Evolutionary conservation across 257 asterid genomes (phyloP), one percentile per base, ranked within the genome.

Genomic region (Craterostigma plantagineum): DNA sequence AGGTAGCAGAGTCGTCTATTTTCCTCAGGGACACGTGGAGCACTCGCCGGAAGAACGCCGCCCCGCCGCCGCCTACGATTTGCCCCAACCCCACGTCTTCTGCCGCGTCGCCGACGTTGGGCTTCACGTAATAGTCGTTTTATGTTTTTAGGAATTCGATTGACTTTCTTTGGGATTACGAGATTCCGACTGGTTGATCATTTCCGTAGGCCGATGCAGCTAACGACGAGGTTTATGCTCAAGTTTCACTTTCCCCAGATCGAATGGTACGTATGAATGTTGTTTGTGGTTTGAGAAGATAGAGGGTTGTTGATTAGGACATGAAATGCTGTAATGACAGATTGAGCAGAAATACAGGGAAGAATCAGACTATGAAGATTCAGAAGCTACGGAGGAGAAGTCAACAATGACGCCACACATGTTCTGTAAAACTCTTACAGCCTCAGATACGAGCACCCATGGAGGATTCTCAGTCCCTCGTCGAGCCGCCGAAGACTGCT

Each of bases 381-480:
- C 33, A 47, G 91, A 72, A 58, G 66, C 71, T 7, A 37, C 54
- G 9, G 76, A 63, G 44, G 77, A 68, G 68, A n/a, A n/a, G n/a
- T n/a, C n/a, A n/a, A 53, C 80, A 38, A 60, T 54, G 57, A 70
- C 96, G 18, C 85, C 93, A 1, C 96, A 79, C 56, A 84, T 84
- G 96, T 85, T 85, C 51, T 81, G 94, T 52, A 81, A 86, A 55
- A 77, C 92, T 13, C 92, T 81, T 49, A 81, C 92, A 0, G 97
- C 94, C 16, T 86, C 97, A 3, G 97, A 87, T 63, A 87, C 97
- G 4, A 87, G 97, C 71, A 87, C 95, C 8, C 97, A 87, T 59
- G 97, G 97, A 34, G 97, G 97, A 58, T 87, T 87, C 54, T 87
- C 97, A 3, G 97, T 87, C 41, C 97, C 95, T 6, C 30, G 97